Percentiles rank a stretch among this genome's conserved stretches.
Evolutionary conservation across 2,329 filamentous ascomycete genomes (phyloP).

Genomic region (Hypoxylon sp.): DNA sequence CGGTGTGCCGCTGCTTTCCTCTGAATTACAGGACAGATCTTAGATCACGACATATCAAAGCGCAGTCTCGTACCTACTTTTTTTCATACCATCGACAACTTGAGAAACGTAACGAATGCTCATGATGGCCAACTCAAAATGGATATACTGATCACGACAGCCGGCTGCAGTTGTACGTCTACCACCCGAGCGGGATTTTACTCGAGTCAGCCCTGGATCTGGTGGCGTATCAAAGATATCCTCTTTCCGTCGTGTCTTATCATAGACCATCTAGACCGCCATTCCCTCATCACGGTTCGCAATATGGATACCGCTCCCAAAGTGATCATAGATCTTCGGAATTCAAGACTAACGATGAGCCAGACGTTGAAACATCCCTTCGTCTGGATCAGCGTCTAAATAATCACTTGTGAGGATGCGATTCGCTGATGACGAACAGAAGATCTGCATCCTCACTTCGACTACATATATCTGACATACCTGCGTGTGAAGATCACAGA

Average conservation of each 20-base stretch:
- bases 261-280: slow-evolving; percentile 6
- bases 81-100: slow-evolving; percentile 1
- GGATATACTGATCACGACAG: neutral
- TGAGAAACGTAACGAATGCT: slow-evolving; percentile 8
- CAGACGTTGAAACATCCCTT: neutral
- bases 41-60: slow-evolving; percentile 21
- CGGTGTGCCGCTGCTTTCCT: slow-evolving; percentile 17
- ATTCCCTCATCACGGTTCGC: neutral
- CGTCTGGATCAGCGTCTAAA: neutral
- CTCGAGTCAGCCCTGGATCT: neutral
- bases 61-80: slow-evolving; percentile 4
- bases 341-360: neutral
- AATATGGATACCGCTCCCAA: neutral
- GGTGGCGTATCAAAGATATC: slow-evolving; percentile 7
- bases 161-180: neutral
- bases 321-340: neutral
- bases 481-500: neutral
- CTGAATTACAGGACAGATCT: slow-evolving; percentile 16
- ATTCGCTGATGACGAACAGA: neutral
- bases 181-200: neutral
- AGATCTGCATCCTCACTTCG: neutral
- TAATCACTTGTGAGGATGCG: neutral
- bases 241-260: slow-evolving; percentile 2
- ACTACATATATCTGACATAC: neutral
- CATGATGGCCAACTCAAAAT: neutral